Base-by-base conservation (phyloP, 306 rosid species). In the Sphenostylis stenocarpa region DNA sequence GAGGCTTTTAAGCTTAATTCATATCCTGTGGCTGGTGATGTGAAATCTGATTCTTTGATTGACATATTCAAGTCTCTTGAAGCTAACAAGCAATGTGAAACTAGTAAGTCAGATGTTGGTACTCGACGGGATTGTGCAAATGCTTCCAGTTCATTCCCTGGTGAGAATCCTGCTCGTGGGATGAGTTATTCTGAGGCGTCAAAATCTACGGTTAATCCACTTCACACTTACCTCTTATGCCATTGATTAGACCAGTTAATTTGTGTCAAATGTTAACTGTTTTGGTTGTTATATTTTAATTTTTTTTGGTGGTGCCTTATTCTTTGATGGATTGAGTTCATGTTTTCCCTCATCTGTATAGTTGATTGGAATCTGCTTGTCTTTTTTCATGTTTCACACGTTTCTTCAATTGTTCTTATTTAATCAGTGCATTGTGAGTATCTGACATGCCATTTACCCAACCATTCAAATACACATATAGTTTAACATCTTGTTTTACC, bases 1-100 rank as follows among this genome's bases (percentile, higher is more conserved):
- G 95, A 90, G 80, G 95, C 81, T 7, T 94, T 94, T 78, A 85
- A 84, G 67, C 85, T 92, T n/a, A 73, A 82, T 57, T 77, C 88
- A 2, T 76, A 77, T 64, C 36, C 81, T 60, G 67, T 68, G 19
- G 55, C 19, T 69, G 87, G 71, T 47, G 66, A 45, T 63, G 76
- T 66, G 21, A 72, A 76, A 68, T 75, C 87, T 6, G 82, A 81
- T 77, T 90, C 86, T 13, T 73, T 94, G 81, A 82, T 92, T 57
- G 91, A 89, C 67, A 82, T 94, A 34, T 92, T 94, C 75, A 83
- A 84, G 24, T 84, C 93, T 43, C 82, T 86, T 49, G 96, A 72
- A 48, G 73, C 70, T 26, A 75, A 44, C 58, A 84, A 77, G 87
- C 81, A 61, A 57, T 69, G 55, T 48, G 87, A 80, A 80, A 82